Percentiles rank a stretch among this genome's conserved stretches.
Conservation (phyloP, 352 stramenopile species). For the Pythium aquatile region DNA sequence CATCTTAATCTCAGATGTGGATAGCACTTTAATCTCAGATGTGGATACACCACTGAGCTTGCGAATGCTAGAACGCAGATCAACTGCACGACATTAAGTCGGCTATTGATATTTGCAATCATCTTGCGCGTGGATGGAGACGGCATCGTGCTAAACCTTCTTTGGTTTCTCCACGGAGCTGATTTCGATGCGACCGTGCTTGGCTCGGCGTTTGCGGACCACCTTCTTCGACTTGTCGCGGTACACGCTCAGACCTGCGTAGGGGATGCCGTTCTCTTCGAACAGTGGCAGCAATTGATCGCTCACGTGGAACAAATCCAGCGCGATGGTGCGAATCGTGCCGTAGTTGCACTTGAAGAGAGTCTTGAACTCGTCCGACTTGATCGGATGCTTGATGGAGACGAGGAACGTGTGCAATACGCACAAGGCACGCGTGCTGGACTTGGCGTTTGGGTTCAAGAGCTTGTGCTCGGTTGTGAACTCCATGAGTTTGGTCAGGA, state of each 20-base stretch:
- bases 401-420: conserved; percentile 4
- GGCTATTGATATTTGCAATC: no score
- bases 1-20: no score
- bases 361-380: not conserved
- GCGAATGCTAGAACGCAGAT: no score
- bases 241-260: not conserved
- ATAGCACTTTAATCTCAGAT: no score
- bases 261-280: not conserved
- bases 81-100: no score
- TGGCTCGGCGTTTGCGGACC: not conserved
- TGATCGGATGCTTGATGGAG: conserved; percentile 3
- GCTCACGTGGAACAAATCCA: conserved; percentile 4
- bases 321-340: conserved; percentile 6
- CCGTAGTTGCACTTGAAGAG: conserved; percentile 13
- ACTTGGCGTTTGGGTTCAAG: conserved; percentile 10
- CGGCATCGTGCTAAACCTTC: no score
- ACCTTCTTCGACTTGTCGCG: not conserved
- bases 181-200: conserved; percentile 5
- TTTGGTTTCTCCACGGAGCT: no score
- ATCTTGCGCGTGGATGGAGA: no score
- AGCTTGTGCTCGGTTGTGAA: conserved; percentile 3
- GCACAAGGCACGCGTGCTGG: conserved; percentile 7
- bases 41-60: no score
- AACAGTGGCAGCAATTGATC: conserved; percentile 2
- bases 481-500: conserved; percentile 1